These are phyloP conservation scores for Globisporangium spiculum DNA, from an alignment of 352 stramenopile species.

Conservation along the genomic window DNA sequence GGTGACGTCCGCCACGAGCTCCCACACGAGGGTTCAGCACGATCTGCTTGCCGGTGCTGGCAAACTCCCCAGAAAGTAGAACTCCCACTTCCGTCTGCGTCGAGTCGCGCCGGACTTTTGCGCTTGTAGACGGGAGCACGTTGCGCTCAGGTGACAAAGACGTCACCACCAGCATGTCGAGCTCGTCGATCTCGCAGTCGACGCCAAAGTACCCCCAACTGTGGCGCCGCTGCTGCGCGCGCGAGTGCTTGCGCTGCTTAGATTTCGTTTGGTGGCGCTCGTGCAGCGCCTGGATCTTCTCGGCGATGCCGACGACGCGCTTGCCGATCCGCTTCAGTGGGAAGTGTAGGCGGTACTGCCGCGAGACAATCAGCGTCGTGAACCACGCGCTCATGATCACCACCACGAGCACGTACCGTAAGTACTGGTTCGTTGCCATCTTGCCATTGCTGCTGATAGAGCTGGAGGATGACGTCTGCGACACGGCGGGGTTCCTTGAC, in stretches of 20 bases:
- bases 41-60: slow-evolving; percentile 37
- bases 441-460: not conserved
- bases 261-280: not conserved
- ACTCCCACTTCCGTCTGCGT: slow-evolving; percentile 5
- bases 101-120: slow-evolving; percentile 8
- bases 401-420: slow-evolving; percentile 46
- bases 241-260: slow-evolving; percentile 16
- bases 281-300: slow-evolving; percentile 24
- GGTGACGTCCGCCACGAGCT: slow-evolving; percentile 62
- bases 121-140: slow-evolving; percentile 11
- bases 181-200: slow-evolving; percentile 62
- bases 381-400: slow-evolving; percentile 43
- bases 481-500: slow-evolving; percentile 4
- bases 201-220: slow-evolving; percentile 21
- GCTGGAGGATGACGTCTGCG: slow-evolving; percentile 6
- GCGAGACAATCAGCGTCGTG: slow-evolving; percentile 41
- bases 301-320: slow-evolving; percentile 19
- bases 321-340: slow-evolving; percentile 36
- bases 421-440: slow-evolving; percentile 1
- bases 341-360: slow-evolving; percentile 43
- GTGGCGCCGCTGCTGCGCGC: slow-evolving; percentile 19
- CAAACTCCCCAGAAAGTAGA: not conserved
- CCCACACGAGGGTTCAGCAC: slow-evolving; percentile 61
- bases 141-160: slow-evolving; percentile 60
- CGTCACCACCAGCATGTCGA: slow-evolving; percentile 69